phyloP scores from a whole-genome alignment of 2,329 filamentous ascomycete species.

The Cercospora berteroae region DNA sequence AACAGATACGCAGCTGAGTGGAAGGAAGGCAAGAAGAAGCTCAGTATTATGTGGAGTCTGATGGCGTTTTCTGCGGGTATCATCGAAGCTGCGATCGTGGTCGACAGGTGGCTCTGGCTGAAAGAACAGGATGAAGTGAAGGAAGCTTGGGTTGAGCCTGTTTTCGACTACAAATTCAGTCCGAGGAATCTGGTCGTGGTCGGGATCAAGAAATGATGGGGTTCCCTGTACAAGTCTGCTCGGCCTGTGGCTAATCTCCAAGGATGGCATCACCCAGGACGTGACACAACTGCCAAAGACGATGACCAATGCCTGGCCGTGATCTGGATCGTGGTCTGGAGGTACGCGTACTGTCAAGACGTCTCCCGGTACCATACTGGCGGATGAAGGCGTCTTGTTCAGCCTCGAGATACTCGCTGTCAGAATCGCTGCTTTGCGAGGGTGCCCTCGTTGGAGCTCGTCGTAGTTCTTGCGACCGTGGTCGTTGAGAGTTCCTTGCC shows the following conservation, averaged over 20 bases:
- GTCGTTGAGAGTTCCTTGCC: neutral
- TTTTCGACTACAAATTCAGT: conserved; percentile 84
- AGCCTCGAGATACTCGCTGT: neutral
- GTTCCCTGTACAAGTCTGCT: neutral
- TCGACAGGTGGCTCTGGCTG: conserved; percentile 85
- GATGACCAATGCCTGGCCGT: neutral
- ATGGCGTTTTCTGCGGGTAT: conserved; percentile 95
- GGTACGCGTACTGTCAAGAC: neutral
- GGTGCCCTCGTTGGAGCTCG: neutral
- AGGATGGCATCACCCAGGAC: conserved; percentile 3
- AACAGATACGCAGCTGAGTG: conserved; percentile 66
- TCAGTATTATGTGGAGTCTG: conserved; percentile 85
- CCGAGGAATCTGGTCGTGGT: conserved; percentile 92
- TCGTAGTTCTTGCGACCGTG: neutral
- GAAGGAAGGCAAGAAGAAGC: conserved; percentile 67
- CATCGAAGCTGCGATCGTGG: conserved; percentile 84
- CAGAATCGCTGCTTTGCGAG: neutral
- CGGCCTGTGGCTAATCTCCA: neutral
- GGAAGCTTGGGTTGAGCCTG: conserved; percentile 85
- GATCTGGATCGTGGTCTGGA: neutral
- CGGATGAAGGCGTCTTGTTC: conserved; percentile 2
- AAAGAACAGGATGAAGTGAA: conserved; percentile 69
- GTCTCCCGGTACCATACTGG: neutral
- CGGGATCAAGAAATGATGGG: conserved; percentile 65
- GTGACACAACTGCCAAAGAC: neutral